Base-by-base conservation (phyloP, 768 basidiomycete species). In the Mycena haematopus region DNA sequence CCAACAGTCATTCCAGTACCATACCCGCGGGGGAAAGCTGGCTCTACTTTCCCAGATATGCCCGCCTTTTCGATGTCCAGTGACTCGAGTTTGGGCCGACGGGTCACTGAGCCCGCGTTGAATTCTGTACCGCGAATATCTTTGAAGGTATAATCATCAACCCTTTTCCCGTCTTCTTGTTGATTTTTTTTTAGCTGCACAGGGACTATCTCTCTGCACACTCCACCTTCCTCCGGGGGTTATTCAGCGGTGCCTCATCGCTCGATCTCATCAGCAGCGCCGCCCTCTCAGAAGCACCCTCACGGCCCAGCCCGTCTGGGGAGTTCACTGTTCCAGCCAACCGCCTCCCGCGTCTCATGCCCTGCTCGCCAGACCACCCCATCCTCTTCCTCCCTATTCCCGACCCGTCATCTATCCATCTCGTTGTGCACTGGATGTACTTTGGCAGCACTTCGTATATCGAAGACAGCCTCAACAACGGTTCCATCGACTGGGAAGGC, bases 181-280 rank as follows among this genome's bases (percentile, higher is more conserved):
- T 46, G 52, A 67, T 22, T 17, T 9, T 45, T 36, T 27, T 22
- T 68, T 42, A 93, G 92, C 77, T 95, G 27, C 94, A 96, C 69
- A 81, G 85, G 66, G 91, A 92, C 71, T 93, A 89, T 70, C 84
- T 96, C 46, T 85, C 86, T n/a, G 87, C 91, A 19, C 92, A 94
- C 73, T 95, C 93, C 0, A 81, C 81, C 47, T 86, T 93, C 55
- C 78, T 95, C 50, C 80, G 87, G 38, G 84, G 82, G 10, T 80
- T 95, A 42, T 85, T 95, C 72, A 86, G 84, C 68, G 91, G 90
- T 27, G 79, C 86, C 42, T 83, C 85, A 24, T 79, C 88, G 14
- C 74, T 86, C 63, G 85, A 90, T 65, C 79, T 90, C 60, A 80
- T 87, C 66, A 75, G 77, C 45, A 65, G 77, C 42, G 68, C 76